Evolutionary conservation across 2,329 filamentous ascomycete species (phyloP).

Genomic region (Fusarium bulbicola): DNA sequence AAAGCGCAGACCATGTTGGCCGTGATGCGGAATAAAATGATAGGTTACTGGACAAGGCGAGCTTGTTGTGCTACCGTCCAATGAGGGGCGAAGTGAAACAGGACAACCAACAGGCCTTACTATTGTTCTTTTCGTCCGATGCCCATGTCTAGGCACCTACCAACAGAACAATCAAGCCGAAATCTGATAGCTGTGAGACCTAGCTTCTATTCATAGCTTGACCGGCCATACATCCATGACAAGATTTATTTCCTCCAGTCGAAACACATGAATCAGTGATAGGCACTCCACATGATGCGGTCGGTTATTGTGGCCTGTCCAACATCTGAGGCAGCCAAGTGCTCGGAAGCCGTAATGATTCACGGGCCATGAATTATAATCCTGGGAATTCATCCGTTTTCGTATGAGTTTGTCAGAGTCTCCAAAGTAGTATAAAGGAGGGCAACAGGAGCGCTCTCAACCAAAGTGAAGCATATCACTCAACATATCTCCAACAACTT

Average conservation of each 20-base stretch:
- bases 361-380: neutral
- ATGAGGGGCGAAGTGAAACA: neutral
- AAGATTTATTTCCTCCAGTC: neutral
- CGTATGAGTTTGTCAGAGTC: neutral
- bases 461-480: neutral
- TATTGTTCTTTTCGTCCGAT: neutral
- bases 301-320: neutral
- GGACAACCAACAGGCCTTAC: neutral
- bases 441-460: neutral
- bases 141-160: neutral
- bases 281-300: neutral
- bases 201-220: neutral
- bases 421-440: neutral
- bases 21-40: neutral
- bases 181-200: neutral
- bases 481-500: neutral
- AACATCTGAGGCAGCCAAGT: neutral
- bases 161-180: neutral
- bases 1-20: neutral
- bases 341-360: neutral
- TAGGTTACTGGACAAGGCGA: neutral
- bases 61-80: neutral
- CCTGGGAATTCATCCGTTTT: too few relatives aligned
- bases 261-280: neutral
- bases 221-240: neutral